These are phyloP conservation scores for Erythrobasidium yunnanense DNA, from an alignment of 768 basidiomycete genomes.

Conservation along the genomic window DNA sequence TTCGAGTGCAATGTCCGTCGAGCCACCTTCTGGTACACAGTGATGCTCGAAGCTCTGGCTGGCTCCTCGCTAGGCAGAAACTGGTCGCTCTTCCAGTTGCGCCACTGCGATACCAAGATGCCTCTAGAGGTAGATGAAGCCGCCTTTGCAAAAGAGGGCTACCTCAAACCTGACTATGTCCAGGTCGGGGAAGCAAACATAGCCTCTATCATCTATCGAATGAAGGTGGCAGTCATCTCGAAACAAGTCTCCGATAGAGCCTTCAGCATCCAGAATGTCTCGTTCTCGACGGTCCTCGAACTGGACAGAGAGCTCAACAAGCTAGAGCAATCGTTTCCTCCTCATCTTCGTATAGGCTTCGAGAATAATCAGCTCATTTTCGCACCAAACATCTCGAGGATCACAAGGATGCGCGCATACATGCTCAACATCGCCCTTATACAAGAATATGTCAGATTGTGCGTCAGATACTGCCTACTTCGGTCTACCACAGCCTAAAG, in stretches of 20 bases:
- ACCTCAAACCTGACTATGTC: neutral
- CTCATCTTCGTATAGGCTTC: neutral
- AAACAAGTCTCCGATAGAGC: neutral
- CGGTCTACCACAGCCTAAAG: neutral
- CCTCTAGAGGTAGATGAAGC: neutral
- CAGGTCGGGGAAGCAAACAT: neutral
- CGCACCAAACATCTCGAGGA: neutral
- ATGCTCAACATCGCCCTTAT: neutral
- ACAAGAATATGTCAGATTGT: neutral
- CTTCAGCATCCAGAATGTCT: slow-evolving; percentile 7
- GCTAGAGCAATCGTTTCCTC: neutral
- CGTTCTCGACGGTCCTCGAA: slow-evolving; percentile 1
- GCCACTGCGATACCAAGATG: neutral
- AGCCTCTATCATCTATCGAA: neutral
- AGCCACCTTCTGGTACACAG: neutral
- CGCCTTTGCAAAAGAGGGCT: neutral
- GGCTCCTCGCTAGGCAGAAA: neutral
- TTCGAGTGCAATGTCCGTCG: neutral
- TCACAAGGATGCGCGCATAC: neutral
- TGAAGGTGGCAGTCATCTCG: neutral
- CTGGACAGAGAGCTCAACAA: neutral
- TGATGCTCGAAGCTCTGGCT: neutral
- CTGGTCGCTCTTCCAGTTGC: slow-evolving; percentile 2
- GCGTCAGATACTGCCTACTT: neutral
- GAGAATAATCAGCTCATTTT: neutral